Base-by-base conservation (phyloP, 2,329 filamentous ascomycete genomes). In the Akanthomyces uredinophilus region DNA sequence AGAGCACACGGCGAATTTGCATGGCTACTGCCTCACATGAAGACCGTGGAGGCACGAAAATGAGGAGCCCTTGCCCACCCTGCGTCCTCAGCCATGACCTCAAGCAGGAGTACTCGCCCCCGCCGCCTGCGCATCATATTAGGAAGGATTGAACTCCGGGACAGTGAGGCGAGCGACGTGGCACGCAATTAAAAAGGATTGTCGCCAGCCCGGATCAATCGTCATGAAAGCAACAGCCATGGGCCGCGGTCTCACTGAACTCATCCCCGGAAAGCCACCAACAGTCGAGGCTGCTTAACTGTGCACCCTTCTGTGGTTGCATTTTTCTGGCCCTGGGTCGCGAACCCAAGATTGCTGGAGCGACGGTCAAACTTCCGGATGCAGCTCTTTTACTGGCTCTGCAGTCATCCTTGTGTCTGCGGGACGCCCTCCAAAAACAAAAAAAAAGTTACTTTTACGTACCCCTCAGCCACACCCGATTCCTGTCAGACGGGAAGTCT, bases 1-100 rank as follows among this genome's bases (percentile, higher is more conserved):
- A 35, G 16, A 43, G 47, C 57, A 60, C 24, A 22, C 22, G 29
- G n/a, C 8, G 16, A 50, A 37, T 61, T 29, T 54, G 60, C 60
- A 56, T 61, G 18, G 29, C 41, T 22, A 18, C 3, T 20, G 44
- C 60, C 60, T 61, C 60, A 61, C 60, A 61, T 61, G 51, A 61
- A 55, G 39, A 13, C n/a, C 24, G 18, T 47, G 57, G 57, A 60
- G 37, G 24, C n/a, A 51, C 47, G 32, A 47, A 52, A 39, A 44
- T 32, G 47, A 52, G 32, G 37, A 51, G 4, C 47, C 37, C 20
- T 44, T 43, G 35, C 18, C 47, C 57, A 18, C 46, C 37, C 22
- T 22, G 24, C 27, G 35, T 22, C 24, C 47, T 60, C 57, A 60
- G 47, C 20, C 24, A 24, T 50, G 18, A 24, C 18, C 35, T 59